phyloP scores from a whole-genome alignment of 768 basidiomycete species.

The Astraeus odoratus region DNA sequence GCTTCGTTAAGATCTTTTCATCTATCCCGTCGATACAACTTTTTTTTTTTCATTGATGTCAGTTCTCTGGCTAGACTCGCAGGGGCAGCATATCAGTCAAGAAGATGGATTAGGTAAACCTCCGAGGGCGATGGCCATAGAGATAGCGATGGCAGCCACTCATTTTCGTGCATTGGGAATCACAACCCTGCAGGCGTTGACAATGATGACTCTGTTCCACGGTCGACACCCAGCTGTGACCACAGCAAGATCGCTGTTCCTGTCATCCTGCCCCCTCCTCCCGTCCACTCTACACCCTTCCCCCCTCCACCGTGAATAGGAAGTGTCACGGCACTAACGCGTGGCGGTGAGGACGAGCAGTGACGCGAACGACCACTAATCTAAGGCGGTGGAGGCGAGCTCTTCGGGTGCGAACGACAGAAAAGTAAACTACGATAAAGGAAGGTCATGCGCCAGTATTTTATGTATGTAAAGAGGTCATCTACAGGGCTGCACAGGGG shows the following conservation, averaged over 20 bases:
- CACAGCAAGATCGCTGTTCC: neutral
- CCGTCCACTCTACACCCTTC: too few relatives aligned
- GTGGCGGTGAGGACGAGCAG: too few relatives aligned
- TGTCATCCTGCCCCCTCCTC: neutral
- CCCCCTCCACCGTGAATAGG: neutral
- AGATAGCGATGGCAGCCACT: neutral
- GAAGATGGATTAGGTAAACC: conserved; percentile 25
- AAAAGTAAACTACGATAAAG: too few relatives aligned
- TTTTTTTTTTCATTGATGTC: neutral
- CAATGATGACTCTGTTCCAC: neutral
- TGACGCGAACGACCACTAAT: too few relatives aligned
- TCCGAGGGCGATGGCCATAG: conserved; percentile 23
- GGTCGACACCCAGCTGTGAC: too few relatives aligned
- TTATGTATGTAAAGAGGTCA: neutral
- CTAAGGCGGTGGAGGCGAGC: neutral
- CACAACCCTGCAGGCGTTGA: neutral
- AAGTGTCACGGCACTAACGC: neutral
- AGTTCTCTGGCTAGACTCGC: neutral
- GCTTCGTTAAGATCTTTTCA: conserved; percentile 8
- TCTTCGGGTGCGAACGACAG: neutral
- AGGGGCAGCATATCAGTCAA: neutral
- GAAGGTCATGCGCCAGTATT: too few relatives aligned
- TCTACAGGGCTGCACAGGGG: neutral
- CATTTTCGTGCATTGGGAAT: neutral
- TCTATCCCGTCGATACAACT: neutral